These are phyloP conservation scores for Mortierella sp. DNA, from an alignment of 371 early-diverging fungal species.

Conservation along the genomic window DNA sequence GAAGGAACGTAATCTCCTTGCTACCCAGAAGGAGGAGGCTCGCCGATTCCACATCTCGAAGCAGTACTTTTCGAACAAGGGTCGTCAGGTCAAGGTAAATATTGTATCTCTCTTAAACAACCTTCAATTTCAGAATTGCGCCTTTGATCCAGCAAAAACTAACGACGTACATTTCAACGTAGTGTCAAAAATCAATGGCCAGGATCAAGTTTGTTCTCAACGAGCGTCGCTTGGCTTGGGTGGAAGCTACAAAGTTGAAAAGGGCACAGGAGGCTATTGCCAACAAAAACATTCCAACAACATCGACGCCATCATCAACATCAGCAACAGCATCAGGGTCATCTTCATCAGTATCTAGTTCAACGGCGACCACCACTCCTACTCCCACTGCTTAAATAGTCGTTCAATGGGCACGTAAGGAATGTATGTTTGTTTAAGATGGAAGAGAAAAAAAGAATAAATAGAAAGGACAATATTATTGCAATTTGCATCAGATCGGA, in stretches of 20 bases:
- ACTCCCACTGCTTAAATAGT: conserved; percentile 1
- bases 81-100: conserved; percentile 81
- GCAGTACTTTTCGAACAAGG: conserved; percentile 78
- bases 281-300: conserved; percentile 34
- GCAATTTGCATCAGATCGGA: neutral
- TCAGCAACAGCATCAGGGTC: conserved; percentile 10
- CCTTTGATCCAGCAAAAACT: neutral
- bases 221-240: conserved; percentile 85
- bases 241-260: conserved; percentile 63
- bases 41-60: conserved; percentile 73
- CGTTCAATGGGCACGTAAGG: neutral
- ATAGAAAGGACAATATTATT: neutral
- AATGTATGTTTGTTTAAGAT: neutral
- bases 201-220: conserved; percentile 92
- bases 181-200: conserved; percentile 95
- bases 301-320: conserved; percentile 15
- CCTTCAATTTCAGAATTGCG: neutral
- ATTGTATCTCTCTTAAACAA: neutral
- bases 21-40: conserved; percentile 89
- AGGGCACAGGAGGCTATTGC: conserved; percentile 37
- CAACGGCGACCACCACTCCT: neutral
- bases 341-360: conserved; percentile 4
- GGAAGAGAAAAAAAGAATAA: neutral
- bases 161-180: neutral
- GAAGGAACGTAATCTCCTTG: conserved; percentile 94